Evolutionary conservation across 495 filamentous ascomycete genomes (phyloP).

Genomic region (Hyaloscypha finlandica): DNA sequence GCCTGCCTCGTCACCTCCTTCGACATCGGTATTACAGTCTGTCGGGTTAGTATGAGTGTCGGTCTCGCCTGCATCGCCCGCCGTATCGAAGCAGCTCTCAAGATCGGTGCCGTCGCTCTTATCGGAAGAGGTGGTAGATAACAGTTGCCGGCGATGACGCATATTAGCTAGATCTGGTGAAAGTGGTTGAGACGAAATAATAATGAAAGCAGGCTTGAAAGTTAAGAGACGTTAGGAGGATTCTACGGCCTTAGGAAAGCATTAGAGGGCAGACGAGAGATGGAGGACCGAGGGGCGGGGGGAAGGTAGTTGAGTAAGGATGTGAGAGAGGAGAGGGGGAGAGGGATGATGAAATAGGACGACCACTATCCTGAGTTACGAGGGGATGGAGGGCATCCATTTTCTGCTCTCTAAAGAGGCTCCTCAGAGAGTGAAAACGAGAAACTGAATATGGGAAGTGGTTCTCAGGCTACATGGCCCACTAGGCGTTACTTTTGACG

Average conservation of each 20-base stretch:
- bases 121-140: constrained; percentile 9
- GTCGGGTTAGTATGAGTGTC: constrained; percentile 16
- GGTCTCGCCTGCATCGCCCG: constrained; percentile 14
- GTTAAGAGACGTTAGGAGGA: constrained; percentile 11
- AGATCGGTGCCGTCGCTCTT: constrained; percentile 9
- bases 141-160: constrained; percentile 7
- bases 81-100: constrained; percentile 20
- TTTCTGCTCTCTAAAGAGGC: constrained; percentile 22
- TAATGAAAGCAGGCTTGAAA: constrained; percentile 10
- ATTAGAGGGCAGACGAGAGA: constrained; percentile 19
- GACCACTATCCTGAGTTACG: constrained; percentile 26
- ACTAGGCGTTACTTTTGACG: too few species aligned
- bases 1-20: constrained; percentile 12
- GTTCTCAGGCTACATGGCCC: too few species aligned
- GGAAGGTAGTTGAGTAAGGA: constrained; percentile 26
- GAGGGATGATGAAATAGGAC: constrained; percentile 24
- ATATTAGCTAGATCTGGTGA: too few species aligned
- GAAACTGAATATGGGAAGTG: constrained; percentile 17
- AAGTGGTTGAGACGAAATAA: constrained; percentile 3
- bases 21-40: constrained; percentile 19
- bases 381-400: constrained; percentile 23
- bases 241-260: constrained; percentile 11
- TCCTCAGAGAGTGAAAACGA: constrained; percentile 21
- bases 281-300: too few species aligned
- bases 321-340: constrained; percentile 23